Evolutionary conservation across 208 protist genomes (phyloP), one percentile per base, ranked within the genome.

Genomic region (Leptomonas pyrrhocoris): DNA sequence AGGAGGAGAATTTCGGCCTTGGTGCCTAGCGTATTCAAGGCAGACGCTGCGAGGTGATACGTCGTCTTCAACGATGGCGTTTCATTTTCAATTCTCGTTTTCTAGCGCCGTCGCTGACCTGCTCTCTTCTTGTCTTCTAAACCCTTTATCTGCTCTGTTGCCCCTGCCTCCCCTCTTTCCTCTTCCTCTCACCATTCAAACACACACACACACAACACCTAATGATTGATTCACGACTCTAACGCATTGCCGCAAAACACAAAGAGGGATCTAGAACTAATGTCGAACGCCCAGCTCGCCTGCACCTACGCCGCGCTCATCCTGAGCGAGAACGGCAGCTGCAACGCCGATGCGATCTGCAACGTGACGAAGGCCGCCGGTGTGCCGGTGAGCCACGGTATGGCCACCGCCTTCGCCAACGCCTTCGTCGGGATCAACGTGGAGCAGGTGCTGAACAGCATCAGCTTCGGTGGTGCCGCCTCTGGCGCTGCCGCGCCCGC

Each of bases 291-390:
- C 58, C 94, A 98, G 80, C 92, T 97, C 57, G 96, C 96, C n/a
- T 98, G 96, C 88, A 88, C 88, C 23, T 98, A 98, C 89, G 90
- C 97, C 74, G 87, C 94, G 60, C 85, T 98, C 57, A 93, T 98
- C 79, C 92, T 98, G 43, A 84, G 86, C 74, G 97, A 98, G 80
- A 89, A 86, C 71, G 89, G 91, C 65, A 89, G 90, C 79, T 80
- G 82, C 77, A 94, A 96, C 51, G 89, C 84, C 34, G 69, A 54
- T 50, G 81, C 66, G 58, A 74, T 96, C 65, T 53, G 65, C 49
- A 79, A 80, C 21, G 85, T 96, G 55, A 79, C 86, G 58, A 88
- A 90, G 83, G 90, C 90, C 63, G 90, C 86, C 13, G 88, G 88
- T 40, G 77, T 94, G 38, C 69, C 86, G 46, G 85, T 96, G 55